A percentile compares a stretch with the other conserved stretches of the same genome.
These are phyloP conservation scores for Limtongozyma cylindracea DNA, from an alignment of 805 yeast species.

Conservation along the genomic window DNA sequence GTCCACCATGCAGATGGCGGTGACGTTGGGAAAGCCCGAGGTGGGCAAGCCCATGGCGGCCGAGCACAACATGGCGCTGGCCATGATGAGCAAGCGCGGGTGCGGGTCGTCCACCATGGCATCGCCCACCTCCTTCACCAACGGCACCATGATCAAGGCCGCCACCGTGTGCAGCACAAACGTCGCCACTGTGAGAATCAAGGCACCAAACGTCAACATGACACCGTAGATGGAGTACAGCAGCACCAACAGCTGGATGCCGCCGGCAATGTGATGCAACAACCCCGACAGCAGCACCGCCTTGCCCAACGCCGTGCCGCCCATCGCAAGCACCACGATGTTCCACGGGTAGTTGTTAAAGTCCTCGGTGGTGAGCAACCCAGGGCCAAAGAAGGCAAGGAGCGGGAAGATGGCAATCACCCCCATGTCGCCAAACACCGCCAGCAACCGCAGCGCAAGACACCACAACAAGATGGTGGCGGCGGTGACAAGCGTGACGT, in stretches of 20 bases:
- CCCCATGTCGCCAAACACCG: constrained; percentile 21
- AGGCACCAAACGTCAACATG: constrained; percentile 32
- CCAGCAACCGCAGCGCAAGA: constrained; percentile 14
- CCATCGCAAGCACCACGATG: constrained; percentile 28
- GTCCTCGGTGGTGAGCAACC: constrained; percentile 18
- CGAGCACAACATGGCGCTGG: constrained; percentile 49
- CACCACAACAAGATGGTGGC: constrained; percentile 24
- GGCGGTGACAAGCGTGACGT: constrained; percentile 13
- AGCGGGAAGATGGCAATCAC: constrained; percentile 21
- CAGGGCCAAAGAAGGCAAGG: constrained; percentile 21
- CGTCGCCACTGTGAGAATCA: constrained; percentile 70
- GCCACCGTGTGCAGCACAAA: constrained; percentile 96
- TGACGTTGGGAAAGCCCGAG: constrained; percentile 92
- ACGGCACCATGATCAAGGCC: constrained; percentile 76
- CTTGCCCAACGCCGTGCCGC: constrained; percentile 26
- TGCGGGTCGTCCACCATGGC: constrained; percentile 54
- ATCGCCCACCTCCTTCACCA: constrained; percentile 76
- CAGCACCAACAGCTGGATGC: constrained; percentile 15
- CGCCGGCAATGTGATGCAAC: constrained; percentile 16
- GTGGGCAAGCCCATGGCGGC: constrained; percentile 97
- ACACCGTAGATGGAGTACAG: constrained; percentile 17
- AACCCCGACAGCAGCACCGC: constrained; percentile 24
- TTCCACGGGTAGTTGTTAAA: constrained; percentile 27
- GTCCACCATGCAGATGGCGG: constrained; percentile 87
- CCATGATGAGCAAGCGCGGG: constrained; percentile 57